Percentiles rank a stretch among this genome's conserved stretches.
Evolutionary conservation across 2,329 filamentous ascomycete species (phyloP).

Genomic region (Claviceps capensis): DNA sequence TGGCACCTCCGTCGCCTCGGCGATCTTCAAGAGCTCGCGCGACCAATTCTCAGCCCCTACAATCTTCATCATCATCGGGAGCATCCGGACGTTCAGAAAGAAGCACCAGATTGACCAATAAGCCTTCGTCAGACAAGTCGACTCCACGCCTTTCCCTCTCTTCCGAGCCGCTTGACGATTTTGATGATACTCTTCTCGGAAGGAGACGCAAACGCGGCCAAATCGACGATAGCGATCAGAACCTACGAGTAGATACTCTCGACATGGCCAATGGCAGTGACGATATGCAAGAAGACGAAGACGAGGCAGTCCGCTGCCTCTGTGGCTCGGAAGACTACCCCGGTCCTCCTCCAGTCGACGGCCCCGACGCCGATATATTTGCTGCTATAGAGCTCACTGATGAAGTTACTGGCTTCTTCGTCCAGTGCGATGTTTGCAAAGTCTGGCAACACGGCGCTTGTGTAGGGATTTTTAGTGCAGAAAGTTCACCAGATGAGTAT

Average conservation of each 20-base stretch:
- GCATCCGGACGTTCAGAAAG: conserved; percentile 66
- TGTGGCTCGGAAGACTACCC: conserved; percentile 94
- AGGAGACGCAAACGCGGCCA: conserved; percentile 68
- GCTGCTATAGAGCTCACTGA: conserved; percentile 54
- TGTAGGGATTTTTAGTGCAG: conserved; percentile 91
- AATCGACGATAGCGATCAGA: conserved; percentile 43
- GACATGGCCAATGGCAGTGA: conserved; percentile 50
- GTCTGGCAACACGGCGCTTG: conserved; percentile 99
- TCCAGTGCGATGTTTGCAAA: conserved; percentile 95
- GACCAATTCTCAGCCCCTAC: conserved; percentile 61
- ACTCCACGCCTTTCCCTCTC: conserved; percentile 60
- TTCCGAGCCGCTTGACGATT: conserved; percentile 53
- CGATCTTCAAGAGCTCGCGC: conserved; percentile 84
- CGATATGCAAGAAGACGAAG: conserved; percentile 63
- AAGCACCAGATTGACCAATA: conserved; percentile 56
- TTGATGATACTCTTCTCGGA: conserved; percentile 57
- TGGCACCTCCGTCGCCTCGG: conserved; percentile 57
- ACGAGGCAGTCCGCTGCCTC: conserved; percentile 90
- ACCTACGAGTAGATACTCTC: conserved; percentile 26
- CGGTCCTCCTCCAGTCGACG: conserved; percentile 56
- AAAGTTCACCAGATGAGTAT: conserved; percentile 88
- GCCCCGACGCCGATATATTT: conserved; percentile 43
- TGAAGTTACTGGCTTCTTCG: conserved; percentile 87
- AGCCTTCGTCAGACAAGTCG: conserved; percentile 63
- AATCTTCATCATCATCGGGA: conserved; percentile 68